Evolutionary conservation across 768 basidiomycete species (phyloP).

Genomic region (Panellus pusillus): DNA sequence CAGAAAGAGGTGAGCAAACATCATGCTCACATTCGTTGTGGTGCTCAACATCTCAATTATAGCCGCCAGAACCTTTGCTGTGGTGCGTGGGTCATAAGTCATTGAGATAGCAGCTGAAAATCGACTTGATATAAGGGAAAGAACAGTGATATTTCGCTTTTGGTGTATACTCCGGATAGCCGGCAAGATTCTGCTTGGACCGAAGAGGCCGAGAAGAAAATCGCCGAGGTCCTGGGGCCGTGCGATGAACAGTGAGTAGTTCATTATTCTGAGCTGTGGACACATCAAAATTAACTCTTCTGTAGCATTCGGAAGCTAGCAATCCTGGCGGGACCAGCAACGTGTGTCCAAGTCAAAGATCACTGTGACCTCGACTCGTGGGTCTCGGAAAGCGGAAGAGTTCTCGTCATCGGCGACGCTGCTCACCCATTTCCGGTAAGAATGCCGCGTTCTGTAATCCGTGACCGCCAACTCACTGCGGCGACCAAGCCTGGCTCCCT

Average conservation of each 20-base stretch:
- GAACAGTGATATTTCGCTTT: background rate
- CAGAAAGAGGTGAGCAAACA: too few species aligned
- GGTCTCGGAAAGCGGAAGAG: constrained; percentile 10
- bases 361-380: constrained; percentile 10
- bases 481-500: background rate
- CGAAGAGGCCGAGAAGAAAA: background rate
- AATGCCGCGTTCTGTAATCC: too few species aligned
- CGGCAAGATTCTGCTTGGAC: constrained; percentile 1
- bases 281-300: background rate
- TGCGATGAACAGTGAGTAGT: constrained; percentile 3
- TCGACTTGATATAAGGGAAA: background rate
- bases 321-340: constrained; percentile 1
- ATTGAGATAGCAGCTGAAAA: background rate
- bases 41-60: too few species aligned
- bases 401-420: constrained; percentile 8
- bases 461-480: background rate
- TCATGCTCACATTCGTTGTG: background rate
- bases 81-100: background rate
- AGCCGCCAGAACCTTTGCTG: background rate
- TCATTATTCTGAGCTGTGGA: too few species aligned
- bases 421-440: constrained; percentile 17
- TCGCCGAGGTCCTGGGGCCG: constrained; percentile 3
- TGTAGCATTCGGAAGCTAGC: constrained; percentile 2
- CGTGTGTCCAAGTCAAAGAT: constrained; percentile 5
- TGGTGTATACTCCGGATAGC: constrained; percentile 6